Conservation (phyloP, 2,329 filamentous ascomycete species). For the Cryphonectria carpinicola region DNA sequence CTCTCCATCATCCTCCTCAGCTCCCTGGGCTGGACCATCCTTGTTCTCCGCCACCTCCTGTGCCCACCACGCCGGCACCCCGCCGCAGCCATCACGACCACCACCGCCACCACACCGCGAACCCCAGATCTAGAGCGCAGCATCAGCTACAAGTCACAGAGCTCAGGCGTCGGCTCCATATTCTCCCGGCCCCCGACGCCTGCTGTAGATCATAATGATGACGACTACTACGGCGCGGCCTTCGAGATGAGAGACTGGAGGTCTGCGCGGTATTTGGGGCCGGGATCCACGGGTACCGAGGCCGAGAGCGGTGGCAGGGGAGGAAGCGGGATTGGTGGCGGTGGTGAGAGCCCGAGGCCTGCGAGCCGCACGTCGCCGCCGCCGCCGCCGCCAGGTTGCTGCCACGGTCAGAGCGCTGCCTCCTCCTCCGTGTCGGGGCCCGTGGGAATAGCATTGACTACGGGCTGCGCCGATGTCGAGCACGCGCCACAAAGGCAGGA, state of each 20-base stretch:
- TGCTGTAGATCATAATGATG: not conserved
- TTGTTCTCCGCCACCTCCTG: not conserved
- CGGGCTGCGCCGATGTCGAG: not conserved
- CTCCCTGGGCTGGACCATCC: not conserved
- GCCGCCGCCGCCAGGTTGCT: not conserved
- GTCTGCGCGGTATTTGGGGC: not conserved
- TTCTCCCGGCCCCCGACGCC: not conserved
- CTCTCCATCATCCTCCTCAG: not conserved
- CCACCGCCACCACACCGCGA: not conserved
- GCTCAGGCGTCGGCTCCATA: not conserved
- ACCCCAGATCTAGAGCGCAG: constrained; percentile 1
- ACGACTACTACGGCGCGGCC: not conserved
- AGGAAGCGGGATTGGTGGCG: not conserved
- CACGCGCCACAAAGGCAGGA: not conserved
- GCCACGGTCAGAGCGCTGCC: not conserved
- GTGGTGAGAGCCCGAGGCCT: not conserved
- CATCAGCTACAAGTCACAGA: constrained; percentile 3
- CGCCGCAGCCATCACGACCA: not conserved
- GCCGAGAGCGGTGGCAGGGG: not conserved
- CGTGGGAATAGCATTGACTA: not conserved
- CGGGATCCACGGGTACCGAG: not conserved
- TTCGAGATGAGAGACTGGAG: not conserved
- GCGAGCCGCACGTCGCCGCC: not conserved
- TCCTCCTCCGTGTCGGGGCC: not conserved
- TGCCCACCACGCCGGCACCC: not conserved